These are phyloP conservation scores for Coemansia sp. DNA, from an alignment of 192 early-diverging fungal genomes.

Conservation along the genomic window DNA sequence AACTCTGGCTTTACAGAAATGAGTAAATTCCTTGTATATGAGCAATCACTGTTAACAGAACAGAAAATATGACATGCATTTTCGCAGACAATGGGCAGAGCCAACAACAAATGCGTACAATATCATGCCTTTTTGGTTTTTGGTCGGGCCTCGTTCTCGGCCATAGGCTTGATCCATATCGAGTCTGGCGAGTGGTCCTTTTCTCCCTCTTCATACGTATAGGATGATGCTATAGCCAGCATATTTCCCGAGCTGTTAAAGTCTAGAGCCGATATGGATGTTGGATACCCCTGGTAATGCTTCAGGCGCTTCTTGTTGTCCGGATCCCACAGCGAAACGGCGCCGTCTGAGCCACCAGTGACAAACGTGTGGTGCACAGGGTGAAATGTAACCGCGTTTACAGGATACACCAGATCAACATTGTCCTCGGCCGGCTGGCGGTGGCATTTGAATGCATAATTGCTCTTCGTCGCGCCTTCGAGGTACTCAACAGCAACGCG, in stretches of 20 bases:
- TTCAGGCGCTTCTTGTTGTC: constrained; percentile 84
- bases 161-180: constrained; percentile 73
- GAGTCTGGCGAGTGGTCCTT: constrained; percentile 80
- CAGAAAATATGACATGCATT: background rate
- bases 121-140: constrained; percentile 41
- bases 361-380: constrained; percentile 93
- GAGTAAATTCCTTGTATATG: too few species aligned
- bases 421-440: constrained; percentile 69
- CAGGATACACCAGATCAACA: constrained; percentile 85
- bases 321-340: constrained; percentile 91
- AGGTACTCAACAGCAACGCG: constrained; percentile 93
- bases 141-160: constrained; percentile 61
- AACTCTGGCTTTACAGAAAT: too few species aligned
- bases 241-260: constrained; percentile 77
- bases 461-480: constrained; percentile 65
- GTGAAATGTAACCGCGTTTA: constrained; percentile 91
- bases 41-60: too few species aligned
- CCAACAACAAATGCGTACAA: background rate
- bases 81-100: background rate
- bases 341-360: constrained; percentile 91
- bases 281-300: constrained; percentile 78
- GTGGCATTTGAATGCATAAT: constrained; percentile 98
- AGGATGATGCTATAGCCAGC: constrained; percentile 86
- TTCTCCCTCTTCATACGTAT: constrained; percentile 95
- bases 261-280: constrained; percentile 75